Evolutionary conservation across 140 eudicot species (phyloP).

Genomic region (Flaveria floridana): DNA sequence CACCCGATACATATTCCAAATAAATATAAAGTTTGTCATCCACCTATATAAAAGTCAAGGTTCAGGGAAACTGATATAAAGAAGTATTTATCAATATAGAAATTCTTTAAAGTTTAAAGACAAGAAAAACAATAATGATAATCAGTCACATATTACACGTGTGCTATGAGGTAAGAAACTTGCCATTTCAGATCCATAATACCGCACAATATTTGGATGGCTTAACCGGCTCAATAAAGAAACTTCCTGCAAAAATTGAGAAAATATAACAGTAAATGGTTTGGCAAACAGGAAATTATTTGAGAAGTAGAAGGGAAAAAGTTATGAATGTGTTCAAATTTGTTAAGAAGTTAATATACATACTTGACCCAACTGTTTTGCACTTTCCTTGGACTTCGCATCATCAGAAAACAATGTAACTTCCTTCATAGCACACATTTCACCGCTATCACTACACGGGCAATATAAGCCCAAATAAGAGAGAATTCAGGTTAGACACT

Average conservation of each 20-base stretch:
- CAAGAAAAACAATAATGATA: neutral
- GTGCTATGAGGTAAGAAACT: constrained; percentile 34
- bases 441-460: constrained; percentile 80
- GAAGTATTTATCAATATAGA: neutral
- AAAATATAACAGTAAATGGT: constrained; percentile 21
- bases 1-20: constrained; percentile 94
- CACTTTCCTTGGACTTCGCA: constrained; percentile 92
- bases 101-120: neutral
- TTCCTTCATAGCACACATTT: constrained; percentile 99
- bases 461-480: constrained; percentile 21
- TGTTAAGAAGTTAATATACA: constrained; percentile 32
- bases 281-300: neutral
- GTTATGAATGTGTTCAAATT: neutral
- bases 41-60: constrained; percentile 49
- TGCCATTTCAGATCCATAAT: constrained; percentile 84
- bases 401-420: constrained; percentile 85
- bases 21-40: constrained; percentile 88
- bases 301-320: constrained; percentile 2
- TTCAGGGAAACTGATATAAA: neutral
- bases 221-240: constrained; percentile 77
- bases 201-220: constrained; percentile 93
- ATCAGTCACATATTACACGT: neutral
- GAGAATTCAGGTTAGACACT: constrained; percentile 19
- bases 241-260: constrained; percentile 60
- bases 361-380: constrained; percentile 85